Percentiles rank a stretch among this genome's conserved stretches.
Evolutionary conservation across 139 green algal genomes (phyloP).

Genomic region (Limnomonas spitsbergensis): DNA sequence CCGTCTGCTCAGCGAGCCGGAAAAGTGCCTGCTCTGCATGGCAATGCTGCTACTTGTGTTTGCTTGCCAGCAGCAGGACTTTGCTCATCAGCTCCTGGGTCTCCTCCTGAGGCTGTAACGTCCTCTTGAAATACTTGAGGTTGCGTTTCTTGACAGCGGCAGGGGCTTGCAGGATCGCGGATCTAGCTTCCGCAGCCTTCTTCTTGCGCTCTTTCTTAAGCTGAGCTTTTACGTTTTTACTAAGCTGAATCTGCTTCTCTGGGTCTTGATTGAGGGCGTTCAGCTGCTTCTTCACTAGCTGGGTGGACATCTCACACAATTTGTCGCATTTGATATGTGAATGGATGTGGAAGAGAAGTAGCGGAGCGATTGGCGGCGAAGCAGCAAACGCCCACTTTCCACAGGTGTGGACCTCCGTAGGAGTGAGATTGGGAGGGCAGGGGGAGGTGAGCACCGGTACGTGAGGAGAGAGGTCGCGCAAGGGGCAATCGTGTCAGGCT

Average conservation of each 20-base stretch:
- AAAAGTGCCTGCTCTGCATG: too few relatives aligned
- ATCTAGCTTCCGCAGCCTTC: constrained; percentile 16
- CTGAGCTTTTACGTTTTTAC: constrained; percentile 28
- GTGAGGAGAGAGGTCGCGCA: too few relatives aligned
- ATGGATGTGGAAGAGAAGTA: too few relatives aligned
- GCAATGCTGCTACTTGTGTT: too few relatives aligned
- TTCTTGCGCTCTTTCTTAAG: constrained; percentile 34
- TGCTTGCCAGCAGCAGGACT: constrained; percentile 12
- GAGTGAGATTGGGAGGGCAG: too few relatives aligned
- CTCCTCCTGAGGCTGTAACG: not conserved
- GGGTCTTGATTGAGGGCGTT: constrained; percentile 21
- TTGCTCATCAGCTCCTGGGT: constrained; percentile 38
- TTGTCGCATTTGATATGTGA: too few relatives aligned
- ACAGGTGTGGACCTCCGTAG: too few relatives aligned
- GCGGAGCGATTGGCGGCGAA: too few relatives aligned
- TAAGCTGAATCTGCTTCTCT: constrained; percentile 9
- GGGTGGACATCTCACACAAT: constrained; percentile 46
- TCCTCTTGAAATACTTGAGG: constrained; percentile 53
- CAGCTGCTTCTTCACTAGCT: constrained; percentile 42
- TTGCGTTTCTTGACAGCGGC: constrained; percentile 27
- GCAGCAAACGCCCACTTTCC: too few relatives aligned
- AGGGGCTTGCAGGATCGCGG: constrained; percentile 7
- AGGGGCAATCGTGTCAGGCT: too few relatives aligned
- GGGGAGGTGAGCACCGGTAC: too few relatives aligned
- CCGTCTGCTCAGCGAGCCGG: too few relatives aligned